phyloP scores from a whole-genome alignment of 2,329 filamentous ascomycete genomes.

The Orbilia oligospora region DNA sequence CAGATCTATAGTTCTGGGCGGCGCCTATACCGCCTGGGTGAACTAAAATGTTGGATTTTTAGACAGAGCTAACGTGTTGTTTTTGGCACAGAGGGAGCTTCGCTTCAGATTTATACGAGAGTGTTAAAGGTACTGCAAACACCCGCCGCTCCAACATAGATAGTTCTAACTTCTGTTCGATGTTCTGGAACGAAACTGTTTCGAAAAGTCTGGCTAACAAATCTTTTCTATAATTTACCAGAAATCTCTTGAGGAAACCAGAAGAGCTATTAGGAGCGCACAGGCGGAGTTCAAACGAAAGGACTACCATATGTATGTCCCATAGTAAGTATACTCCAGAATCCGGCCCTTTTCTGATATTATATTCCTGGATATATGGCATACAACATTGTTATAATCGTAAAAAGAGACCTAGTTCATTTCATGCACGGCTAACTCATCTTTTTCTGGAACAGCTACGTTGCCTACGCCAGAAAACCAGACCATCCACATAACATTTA shows the following conservation, averaged over 20 bases:
- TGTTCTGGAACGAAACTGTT: neutral
- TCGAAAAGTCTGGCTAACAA: neutral
- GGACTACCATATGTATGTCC: conserved; percentile 59
- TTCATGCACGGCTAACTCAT: conserved; percentile 16
- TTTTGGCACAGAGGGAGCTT: conserved; percentile 49
- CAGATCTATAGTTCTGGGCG: conserved; percentile 4
- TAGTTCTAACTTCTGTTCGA: neutral
- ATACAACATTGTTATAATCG: conserved; percentile 1
- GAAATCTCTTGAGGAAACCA: conserved; percentile 57
- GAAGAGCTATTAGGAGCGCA: conserved; percentile 31
- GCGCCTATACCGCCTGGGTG: neutral
- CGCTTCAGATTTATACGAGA: conserved; percentile 56
- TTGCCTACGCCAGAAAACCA: conserved; percentile 57
- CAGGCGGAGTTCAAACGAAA: conserved; percentile 57
- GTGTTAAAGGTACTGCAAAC: conserved; percentile 49
- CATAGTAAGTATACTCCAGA: conserved; percentile 43
- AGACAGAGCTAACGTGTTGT: conserved; percentile 39
- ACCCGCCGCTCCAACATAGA: neutral
- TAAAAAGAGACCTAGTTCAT: neutral
- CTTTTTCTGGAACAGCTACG: conserved; percentile 28
- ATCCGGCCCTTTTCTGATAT: neutral
- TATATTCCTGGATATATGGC: neutral
- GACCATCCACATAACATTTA: conserved; percentile 2
- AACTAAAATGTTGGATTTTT: conserved; percentile 33
- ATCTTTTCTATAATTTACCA: conserved; percentile 17